Percentiles rank a stretch among this genome's conserved stretches.
These are phyloP conservation scores for Passalora sequoiae DNA, from an alignment of 2,329 filamentous ascomycete genomes.

Conservation along the genomic window DNA sequence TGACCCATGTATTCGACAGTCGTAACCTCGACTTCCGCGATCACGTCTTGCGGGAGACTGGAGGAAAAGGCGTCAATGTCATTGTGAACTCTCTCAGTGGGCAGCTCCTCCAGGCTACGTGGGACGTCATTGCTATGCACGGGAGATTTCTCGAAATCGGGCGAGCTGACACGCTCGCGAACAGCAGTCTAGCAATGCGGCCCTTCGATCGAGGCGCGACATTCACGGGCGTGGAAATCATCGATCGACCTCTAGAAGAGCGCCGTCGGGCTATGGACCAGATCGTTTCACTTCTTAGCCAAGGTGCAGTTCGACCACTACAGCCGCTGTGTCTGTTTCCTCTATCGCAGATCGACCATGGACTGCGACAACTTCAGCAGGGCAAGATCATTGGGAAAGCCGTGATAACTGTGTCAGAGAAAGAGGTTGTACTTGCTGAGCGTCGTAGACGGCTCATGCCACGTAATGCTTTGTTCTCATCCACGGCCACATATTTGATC, in stretches of 20 bases:
- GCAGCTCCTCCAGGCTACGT: slow-evolving; percentile 25
- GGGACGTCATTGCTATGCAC: slow-evolving; percentile 28
- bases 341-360: slow-evolving; percentile 17
- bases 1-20: slow-evolving; percentile 33
- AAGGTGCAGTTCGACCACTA: slow-evolving; percentile 7
- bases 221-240: too few relatives aligned
- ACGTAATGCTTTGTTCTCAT: too few relatives aligned
- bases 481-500: too few relatives aligned
- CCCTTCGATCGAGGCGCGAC: slow-evolving; percentile 12
- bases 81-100: slow-evolving; percentile 32
- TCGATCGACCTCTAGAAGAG: too few relatives aligned
- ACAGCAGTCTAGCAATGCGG: slow-evolving; percentile 16
- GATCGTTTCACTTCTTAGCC: slow-evolving; percentile 11
- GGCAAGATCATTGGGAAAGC: slow-evolving; percentile 16
- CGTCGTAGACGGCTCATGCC: too few relatives aligned
- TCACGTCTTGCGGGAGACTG: slow-evolving; percentile 26
- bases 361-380: slow-evolving; percentile 13
- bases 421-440: too few relatives aligned
- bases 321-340: slow-evolving; percentile 14
- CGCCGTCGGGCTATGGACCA: slow-evolving; percentile 12
- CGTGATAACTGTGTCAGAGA: slow-evolving; percentile 5
- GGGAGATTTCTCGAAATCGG: slow-evolving; percentile 32
- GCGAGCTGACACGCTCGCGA: slow-evolving; percentile 18
- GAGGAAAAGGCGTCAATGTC: slow-evolving; percentile 33
- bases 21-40: slow-evolving; percentile 29